Base-by-base conservation (phyloP, 352 stramenopile genomes). In the Globisporangium canariense region DNA sequence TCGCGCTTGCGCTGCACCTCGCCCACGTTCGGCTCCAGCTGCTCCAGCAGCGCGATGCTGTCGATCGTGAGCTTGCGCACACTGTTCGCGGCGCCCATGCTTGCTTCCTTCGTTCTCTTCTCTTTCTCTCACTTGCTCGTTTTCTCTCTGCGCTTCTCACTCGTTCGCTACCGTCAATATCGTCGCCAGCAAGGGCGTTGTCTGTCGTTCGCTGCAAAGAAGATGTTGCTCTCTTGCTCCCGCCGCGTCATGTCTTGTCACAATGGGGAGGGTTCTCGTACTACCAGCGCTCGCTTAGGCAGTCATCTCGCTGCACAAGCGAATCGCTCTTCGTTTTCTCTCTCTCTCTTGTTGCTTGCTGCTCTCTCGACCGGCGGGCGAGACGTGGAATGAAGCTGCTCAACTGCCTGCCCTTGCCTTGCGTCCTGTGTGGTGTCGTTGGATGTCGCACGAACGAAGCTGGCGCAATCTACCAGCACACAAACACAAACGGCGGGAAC, bases 41-140 rank as follows among this genome's bases (percentile, higher is more conserved):
- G 83, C 69, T 94, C 86, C 32, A 93, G 70, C 69, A 94, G 65
- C 62, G 79, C 78, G 59, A 93, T 83, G 68, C 77, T 87, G 52
- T 94, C 83, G 61, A 94, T 72, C 64, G 83, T 91, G 66, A 93
- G 83, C 66, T 90, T 90, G 61, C 81, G 77, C 59, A 89, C 82
- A 66, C 83, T 94, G 66, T 87, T 92, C 58, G 75, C 80, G 20
- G 86, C 86, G 34, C 86, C 86, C 86, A 94, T 94, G 62, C 38
- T 71, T 46, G 47, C 18, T 64, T 55, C 25, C 58, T 36, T 43
- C 40, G n/a, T 64, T 30, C 51, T 20, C 65, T 9, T 60, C 28
- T 58, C 32, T 9, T 32, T 49, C 55, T 49, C 25, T 54, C 34
- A 47, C 18, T 69, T 20, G 30, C 49, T 47, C 20, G 58, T 25